Evolutionary conservation across 331 rosid species (phyloP).

Genomic region (Telfairia occidentalis): DNA sequence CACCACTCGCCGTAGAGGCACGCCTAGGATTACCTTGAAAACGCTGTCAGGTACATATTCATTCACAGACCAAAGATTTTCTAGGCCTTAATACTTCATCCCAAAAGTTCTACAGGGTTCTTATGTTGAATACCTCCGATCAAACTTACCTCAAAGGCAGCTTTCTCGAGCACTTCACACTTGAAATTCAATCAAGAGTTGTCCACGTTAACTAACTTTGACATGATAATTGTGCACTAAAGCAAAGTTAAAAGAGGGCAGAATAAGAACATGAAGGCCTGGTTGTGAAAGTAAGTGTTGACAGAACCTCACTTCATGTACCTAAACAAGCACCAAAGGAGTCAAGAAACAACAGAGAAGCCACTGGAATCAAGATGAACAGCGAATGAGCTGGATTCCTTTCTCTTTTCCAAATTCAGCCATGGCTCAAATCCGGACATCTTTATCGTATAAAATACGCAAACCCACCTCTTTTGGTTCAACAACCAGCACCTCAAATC

Average conservation of each 20-base stretch:
- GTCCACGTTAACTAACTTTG: not conserved
- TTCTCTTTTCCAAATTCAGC: not conserved
- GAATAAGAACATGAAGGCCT: slow-evolving; percentile 6
- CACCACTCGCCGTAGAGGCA: too few species aligned
- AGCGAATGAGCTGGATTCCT: not conserved
- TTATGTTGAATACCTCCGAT: slow-evolving; percentile 19
- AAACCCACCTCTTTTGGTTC: not conserved
- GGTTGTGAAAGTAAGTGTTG: not conserved
- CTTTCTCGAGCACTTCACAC: slow-evolving; percentile 43
- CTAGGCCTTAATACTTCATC: too few species aligned
- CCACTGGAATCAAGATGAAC: slow-evolving; percentile 10
- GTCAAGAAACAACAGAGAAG: slow-evolving; percentile 16
- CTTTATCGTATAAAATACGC: not conserved
- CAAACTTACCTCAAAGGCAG: slow-evolving; percentile 40
- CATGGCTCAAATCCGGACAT: not conserved
- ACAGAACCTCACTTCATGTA: slow-evolving; percentile 18
- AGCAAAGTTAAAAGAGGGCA: not conserved
- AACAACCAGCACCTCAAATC: not conserved
- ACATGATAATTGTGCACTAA: slow-evolving; percentile 6
- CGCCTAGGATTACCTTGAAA: too few species aligned
- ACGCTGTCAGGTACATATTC: too few species aligned
- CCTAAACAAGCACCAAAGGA: slow-evolving; percentile 17
- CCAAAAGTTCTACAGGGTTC: not conserved
- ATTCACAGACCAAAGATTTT: too few species aligned
- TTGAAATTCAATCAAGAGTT: slow-evolving; percentile 26